A percentile compares a stretch with the other conserved stretches of the same genome.
phyloP scores from a whole-genome alignment of 73 alveolate genomes.

The Urostyla sp. region DNA sequence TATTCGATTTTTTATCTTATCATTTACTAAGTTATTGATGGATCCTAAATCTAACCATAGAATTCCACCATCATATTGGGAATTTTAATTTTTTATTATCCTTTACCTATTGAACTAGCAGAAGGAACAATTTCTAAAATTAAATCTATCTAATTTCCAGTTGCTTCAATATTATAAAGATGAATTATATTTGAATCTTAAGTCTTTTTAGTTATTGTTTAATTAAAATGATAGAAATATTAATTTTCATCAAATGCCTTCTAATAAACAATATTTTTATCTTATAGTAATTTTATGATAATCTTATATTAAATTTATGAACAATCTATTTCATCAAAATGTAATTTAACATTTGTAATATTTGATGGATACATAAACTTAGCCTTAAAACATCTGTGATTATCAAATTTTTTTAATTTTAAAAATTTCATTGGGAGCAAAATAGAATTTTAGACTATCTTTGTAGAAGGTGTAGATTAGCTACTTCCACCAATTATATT shows the following conservation, averaged over 20 bases:
- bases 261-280: slow-evolving; percentile 1
- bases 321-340: slow-evolving; percentile 6
- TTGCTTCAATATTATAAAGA: neutral
- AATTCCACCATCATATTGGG: slow-evolving; percentile 36
- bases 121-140: slow-evolving; percentile 14
- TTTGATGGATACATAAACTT: too few species aligned
- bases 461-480: too few species aligned
- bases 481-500: too few species aligned
- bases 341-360: neutral
- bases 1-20: slow-evolving; percentile 3
- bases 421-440: too few species aligned
- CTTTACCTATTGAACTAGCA: slow-evolving; percentile 2
- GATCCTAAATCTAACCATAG: slow-evolving; percentile 33
- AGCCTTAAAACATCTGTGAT: too few species aligned
- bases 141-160: neutral
- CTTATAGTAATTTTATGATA: slow-evolving; percentile 2
- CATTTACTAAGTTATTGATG: neutral
- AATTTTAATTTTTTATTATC: neutral
- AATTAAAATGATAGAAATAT: slow-evolving; percentile 21
- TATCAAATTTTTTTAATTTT: too few species aligned
- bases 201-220: neutral
- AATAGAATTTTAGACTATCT: too few species aligned
- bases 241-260: slow-evolving; percentile 56
- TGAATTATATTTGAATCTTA: neutral
- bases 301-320: slow-evolving; percentile 1